Percentiles rank a stretch among this genome's conserved stretches.
Conservation (phyloP, 441 rosid species). For the Adansonia rubrostipa region DNA sequence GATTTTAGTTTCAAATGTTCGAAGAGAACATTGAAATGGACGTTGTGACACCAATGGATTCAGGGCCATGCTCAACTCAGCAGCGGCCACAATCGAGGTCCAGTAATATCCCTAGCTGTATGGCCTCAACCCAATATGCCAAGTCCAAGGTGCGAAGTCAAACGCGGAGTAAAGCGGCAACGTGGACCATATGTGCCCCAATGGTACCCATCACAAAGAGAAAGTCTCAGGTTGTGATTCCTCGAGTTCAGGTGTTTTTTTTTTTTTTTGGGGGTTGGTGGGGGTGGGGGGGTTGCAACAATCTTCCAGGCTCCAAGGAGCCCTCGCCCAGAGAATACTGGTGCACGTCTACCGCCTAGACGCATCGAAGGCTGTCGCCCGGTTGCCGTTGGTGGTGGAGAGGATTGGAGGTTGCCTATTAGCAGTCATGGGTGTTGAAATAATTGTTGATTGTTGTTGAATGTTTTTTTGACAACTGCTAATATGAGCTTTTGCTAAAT, state of each 20-base stretch:
- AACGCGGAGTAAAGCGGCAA: constrained; percentile 41
- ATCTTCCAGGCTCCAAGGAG: constrained; percentile 53
- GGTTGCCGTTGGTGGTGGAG: constrained; percentile 34
- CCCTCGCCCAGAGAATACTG: constrained; percentile 52
- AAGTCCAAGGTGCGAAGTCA: constrained; percentile 76
- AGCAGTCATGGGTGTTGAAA: constrained; percentile 56
- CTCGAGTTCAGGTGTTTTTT: constrained; percentile 60
- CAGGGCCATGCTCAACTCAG: constrained; percentile 36
- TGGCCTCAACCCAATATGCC: constrained; percentile 87
- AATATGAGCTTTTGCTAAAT: background rate
- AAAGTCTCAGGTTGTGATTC: constrained; percentile 66
- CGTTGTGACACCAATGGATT: constrained; percentile 41
- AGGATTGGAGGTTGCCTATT: constrained; percentile 48
- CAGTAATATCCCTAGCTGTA: constrained; percentile 68
- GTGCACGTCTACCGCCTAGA: constrained; percentile 31
- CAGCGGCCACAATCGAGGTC: constrained; percentile 44
- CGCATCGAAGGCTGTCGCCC: constrained; percentile 44
- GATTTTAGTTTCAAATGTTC: constrained; percentile 33
- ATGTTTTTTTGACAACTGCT: background rate
- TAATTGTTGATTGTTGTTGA: constrained; percentile 30
- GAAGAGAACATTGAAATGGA: constrained; percentile 91
- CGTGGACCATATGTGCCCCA: constrained; percentile 51
- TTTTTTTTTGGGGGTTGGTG: no score
- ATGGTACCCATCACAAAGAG: constrained; percentile 74
- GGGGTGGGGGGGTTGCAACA: constrained; percentile 31